Base-by-base conservation (phyloP, 352 stramenopile genomes). In the Phytophthora foliorum region DNA sequence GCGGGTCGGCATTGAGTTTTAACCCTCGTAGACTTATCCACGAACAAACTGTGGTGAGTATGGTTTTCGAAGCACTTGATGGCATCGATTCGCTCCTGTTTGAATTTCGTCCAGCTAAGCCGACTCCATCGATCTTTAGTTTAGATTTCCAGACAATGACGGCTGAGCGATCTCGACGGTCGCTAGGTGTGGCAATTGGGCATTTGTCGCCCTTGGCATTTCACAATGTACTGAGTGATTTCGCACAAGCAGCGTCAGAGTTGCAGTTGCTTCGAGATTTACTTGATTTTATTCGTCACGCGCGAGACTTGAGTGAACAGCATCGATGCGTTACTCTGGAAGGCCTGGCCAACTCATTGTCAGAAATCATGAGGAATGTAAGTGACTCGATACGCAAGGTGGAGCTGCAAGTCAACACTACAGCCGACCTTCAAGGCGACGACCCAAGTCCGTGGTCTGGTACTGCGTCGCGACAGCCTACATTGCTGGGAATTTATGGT, bases 11-110 rank as follows among this genome's bases (percentile, higher is more conserved):
- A 21, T 19, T 11, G n/a, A 59, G 36, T 25, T 39, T 55, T 32
- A 27, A 55, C 25, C 57, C 75, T 25, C 27, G 63, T 24, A 55
- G 59, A 45, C 42, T 91, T 7, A 69, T 93, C 2, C 80, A 87
- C 31, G 85, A 93, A 48, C 44, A 71, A 55, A 77, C 76, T 14
- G 58, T 82, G 11, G 80, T 91, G 5, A 62, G 70, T 29, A 76
- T 86, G 32, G 60, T 85, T 0, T 89, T 93, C n/a, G 76, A 90
- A 57, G 83, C 80, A 16, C 57, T 93, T 16, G 58, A 77, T 57
- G 85, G 85, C 0, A 66, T 89, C 0, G 69, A 79, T 16, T 86
- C 82, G 6, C 53, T 82, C 6, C 55, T 90, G 9, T 90, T 93
- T 68, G 78, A 90, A 19, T 66, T 74, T 39, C 59, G 24, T 1